phyloP scores from a whole-genome alignment of 768 basidiomycete species.

The Lactifluus pinguis region DNA sequence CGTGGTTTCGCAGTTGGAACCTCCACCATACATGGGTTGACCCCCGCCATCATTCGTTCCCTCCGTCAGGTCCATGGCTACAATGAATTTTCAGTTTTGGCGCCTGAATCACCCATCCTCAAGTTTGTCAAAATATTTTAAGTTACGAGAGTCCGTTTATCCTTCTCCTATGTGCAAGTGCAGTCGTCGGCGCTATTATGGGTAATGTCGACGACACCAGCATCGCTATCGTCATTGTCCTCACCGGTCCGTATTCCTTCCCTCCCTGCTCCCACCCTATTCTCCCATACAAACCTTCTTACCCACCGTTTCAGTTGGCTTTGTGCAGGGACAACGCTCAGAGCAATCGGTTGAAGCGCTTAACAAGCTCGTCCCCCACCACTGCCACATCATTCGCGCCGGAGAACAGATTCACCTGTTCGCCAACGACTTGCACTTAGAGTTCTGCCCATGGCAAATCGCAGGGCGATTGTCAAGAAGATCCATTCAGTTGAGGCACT shows the following conservation, averaged over 20 bases:
- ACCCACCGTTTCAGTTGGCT: conserved; percentile 54
- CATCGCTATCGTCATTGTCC: conserved; percentile 83
- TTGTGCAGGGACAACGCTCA: conserved; percentile 90
- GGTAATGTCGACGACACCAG: conserved; percentile 95
- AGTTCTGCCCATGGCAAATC: conserved; percentile 86
- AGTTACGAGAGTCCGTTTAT: conserved; percentile 92
- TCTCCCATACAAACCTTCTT: neutral
- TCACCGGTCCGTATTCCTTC: conserved; percentile 74
- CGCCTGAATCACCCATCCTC: conserved; percentile 69
- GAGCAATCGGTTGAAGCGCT: conserved; percentile 92
- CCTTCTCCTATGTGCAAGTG: conserved; percentile 82
- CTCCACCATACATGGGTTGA: conserved; percentile 51
- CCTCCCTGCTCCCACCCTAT: conserved; percentile 23
- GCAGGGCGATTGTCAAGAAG: conserved; percentile 96
- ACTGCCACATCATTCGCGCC: conserved; percentile 84
- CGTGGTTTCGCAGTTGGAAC: conserved; percentile 61
- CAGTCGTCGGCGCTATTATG: conserved; percentile 80
- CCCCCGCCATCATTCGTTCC: conserved; percentile 49
- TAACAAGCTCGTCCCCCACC: conserved; percentile 95
- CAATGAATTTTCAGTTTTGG: conserved; percentile 86
- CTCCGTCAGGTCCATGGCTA: conserved; percentile 70
- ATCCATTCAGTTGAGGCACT: conserved; percentile 90
- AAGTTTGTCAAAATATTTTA: conserved; percentile 96
- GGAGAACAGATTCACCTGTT: conserved; percentile 68
- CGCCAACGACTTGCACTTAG: conserved; percentile 90